A percentile compares a stretch with the other conserved stretches of the same genome.
Evolutionary conservation across 345 rosid species (phyloP).

Genomic region (Arabidopsis suecica): DNA sequence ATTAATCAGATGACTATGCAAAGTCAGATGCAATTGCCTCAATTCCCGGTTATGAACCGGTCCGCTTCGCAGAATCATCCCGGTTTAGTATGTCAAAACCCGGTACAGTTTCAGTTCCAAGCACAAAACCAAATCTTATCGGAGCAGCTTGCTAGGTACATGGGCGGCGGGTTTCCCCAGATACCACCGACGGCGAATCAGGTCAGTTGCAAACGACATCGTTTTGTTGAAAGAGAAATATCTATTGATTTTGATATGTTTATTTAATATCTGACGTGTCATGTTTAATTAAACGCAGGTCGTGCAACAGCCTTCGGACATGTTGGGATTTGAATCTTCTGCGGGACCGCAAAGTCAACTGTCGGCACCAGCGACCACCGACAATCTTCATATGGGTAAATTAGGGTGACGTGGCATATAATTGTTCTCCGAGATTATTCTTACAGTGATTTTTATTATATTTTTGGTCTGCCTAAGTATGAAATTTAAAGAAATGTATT

Average conservation of each 20-base stretch:
- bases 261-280: conserved; percentile 16
- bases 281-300: conserved; percentile 46
- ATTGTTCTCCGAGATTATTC: not conserved
- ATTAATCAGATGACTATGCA: conserved; percentile 62
- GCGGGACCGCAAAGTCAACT: conserved; percentile 49
- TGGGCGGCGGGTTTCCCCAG: conserved; percentile 54
- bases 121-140: conserved; percentile 52
- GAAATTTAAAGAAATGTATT: conserved; percentile 16
- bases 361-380: conserved; percentile 47
- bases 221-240: not conserved
- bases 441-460: not conserved
- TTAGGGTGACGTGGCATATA: conserved; percentile 32
- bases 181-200: conserved; percentile 55
- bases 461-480: conserved; percentile 11
- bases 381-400: conserved; percentile 44
- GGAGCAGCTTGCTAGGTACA: conserved; percentile 60
- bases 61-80: conserved; percentile 54
- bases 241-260: no score
- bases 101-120: conserved; percentile 47
- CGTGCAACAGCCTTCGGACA: conserved; percentile 46
- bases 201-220: conserved; percentile 41
- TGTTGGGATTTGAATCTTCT: conserved; percentile 55
- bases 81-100: conserved; percentile 51
- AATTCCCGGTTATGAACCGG: conserved; percentile 53
- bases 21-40: conserved; percentile 55